phyloP scores from a whole-genome alignment of 768 basidiomycete genomes.

The Mycena polygramma region DNA sequence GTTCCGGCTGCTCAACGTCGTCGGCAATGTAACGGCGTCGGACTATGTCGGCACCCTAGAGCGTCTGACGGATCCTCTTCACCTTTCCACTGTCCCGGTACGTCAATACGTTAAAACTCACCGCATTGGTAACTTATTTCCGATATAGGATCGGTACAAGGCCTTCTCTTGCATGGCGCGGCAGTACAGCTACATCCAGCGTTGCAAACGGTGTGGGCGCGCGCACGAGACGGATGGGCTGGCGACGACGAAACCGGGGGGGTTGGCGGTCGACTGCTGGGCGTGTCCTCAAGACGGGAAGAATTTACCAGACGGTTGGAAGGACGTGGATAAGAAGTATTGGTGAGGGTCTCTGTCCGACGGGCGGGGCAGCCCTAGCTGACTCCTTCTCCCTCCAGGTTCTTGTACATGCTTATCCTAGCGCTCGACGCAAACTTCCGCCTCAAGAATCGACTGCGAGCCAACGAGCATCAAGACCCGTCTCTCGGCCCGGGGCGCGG shows the following conservation, averaged over 20 bases:
- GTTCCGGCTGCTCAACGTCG: conserved; percentile 25
- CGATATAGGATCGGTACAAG: conserved; percentile 23
- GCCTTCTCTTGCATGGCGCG: conserved; percentile 13
- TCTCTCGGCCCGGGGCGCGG: not conserved
- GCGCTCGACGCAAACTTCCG: not conserved
- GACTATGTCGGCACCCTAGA: conserved; percentile 28
- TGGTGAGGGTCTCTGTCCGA: no score
- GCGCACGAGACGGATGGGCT: conserved; percentile 6
- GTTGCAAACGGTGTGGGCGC: conserved; percentile 13
- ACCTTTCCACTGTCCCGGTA: not conserved
- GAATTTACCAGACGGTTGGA: no score
- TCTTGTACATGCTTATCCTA: not conserved
- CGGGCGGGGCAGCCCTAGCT: no score
- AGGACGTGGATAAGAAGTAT: no score
- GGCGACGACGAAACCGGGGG: conserved; percentile 6
- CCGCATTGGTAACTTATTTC: not conserved
- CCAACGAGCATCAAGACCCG: not conserved
- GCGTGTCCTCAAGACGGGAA: no score
- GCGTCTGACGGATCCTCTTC: not conserved
- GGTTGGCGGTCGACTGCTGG: not conserved
- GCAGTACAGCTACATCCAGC: conserved; percentile 22
- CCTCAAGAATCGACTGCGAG: not conserved
- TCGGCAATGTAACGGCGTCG: conserved; percentile 28
- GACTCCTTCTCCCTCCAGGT: not conserved
- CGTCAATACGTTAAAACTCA: no score